phyloP scores from a whole-genome alignment of 1,284 basidiomycete species.

The Porodaedalea pini region DNA sequence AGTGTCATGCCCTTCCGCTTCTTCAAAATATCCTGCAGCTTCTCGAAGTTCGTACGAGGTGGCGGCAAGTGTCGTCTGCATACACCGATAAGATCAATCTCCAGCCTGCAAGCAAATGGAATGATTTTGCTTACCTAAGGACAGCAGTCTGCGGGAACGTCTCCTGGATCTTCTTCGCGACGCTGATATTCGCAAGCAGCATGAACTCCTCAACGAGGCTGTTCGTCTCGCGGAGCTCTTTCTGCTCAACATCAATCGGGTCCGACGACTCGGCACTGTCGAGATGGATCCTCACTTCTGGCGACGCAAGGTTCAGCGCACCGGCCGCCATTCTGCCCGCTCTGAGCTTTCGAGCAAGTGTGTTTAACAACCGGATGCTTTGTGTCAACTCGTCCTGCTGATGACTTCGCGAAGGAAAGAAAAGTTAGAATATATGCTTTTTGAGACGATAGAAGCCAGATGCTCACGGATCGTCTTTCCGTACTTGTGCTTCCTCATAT shows the following conservation, averaged over 20 bases:
- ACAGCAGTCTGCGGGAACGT: constrained; percentile 96
- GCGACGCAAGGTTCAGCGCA: constrained; percentile 94
- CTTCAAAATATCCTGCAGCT: constrained; percentile 86
- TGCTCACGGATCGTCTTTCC: constrained; percentile 91
- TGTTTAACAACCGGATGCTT: constrained; percentile 88
- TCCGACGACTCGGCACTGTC: constrained; percentile 91
- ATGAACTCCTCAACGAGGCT: constrained; percentile 99
- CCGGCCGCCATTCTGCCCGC: constrained; percentile 88
- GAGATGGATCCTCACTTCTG: constrained; percentile 96
- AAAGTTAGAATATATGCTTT: too few species aligned
- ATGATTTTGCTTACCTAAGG: constrained; percentile 54
- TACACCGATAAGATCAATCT: not conserved
- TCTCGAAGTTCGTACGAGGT: constrained; percentile 93
- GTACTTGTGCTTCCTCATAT: constrained; percentile 92
- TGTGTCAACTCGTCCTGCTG: constrained; percentile 82
- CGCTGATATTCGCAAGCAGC: constrained; percentile 95
- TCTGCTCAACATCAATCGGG: constrained; percentile 97
- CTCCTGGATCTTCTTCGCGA: constrained; percentile 90
- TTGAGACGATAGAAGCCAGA: too few species aligned
- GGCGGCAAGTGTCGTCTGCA: constrained; percentile 89
- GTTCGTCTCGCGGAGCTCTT: constrained; percentile 91
- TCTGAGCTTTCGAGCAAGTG: constrained; percentile 84
- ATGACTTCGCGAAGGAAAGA: too few species aligned
- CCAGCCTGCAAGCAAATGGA: not conserved
- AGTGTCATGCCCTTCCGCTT: constrained; percentile 85